Base-by-base conservation (phyloP, 495 filamentous ascomycete genomes). In the Penicillium arizonense region DNA sequence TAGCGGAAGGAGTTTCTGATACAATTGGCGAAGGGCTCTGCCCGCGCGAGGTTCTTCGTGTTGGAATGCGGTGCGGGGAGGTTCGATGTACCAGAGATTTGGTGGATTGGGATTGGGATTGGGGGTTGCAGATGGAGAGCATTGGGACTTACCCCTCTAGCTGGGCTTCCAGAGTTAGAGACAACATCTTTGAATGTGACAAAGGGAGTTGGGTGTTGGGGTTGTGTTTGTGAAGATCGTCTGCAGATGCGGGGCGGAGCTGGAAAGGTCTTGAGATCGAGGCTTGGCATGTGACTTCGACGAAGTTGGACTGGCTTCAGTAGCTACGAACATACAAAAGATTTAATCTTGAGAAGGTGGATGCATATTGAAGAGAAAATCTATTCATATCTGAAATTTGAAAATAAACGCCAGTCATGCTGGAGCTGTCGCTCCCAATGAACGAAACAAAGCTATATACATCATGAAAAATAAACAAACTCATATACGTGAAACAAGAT, bases 121-220 rank as follows among this genome's bases (percentile, higher is more conserved):
- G 28, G 6, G 28, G 28, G 28, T 2, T 9, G 28, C 3, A 9
- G 28, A 35, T 10, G 2, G 10, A 28, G 8, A 33, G 5, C 2
- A 16, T 8, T 3, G 34, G 5, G 6, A 61, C 82, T 62, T 73
- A 85, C 82, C 91, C 91, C 26, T 80, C 77, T 37, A 96, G 67
- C 57, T 96, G 90, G 5, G 91, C 91, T 14, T 82, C 87, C 9
- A 96, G 77, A 20, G 82, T 79, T 8, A 96, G 80, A 46, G 87
- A 87, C 55, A 90, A 81, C 90, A 96, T 96, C 7, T 16, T 62
- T 79, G 33, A 9, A n/a, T 14, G 20, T 28, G 44, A 32, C 28
- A 50, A 35, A 44, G 35, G 43, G 44, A 23, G 23, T 38, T 52
- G 26, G 30, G 36, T 33, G 38, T 39, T 33, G 37, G 50, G 33